Base-by-base conservation (phyloP, 352 stramenopile species). In the Aphanomyces cochlioides region DNA sequence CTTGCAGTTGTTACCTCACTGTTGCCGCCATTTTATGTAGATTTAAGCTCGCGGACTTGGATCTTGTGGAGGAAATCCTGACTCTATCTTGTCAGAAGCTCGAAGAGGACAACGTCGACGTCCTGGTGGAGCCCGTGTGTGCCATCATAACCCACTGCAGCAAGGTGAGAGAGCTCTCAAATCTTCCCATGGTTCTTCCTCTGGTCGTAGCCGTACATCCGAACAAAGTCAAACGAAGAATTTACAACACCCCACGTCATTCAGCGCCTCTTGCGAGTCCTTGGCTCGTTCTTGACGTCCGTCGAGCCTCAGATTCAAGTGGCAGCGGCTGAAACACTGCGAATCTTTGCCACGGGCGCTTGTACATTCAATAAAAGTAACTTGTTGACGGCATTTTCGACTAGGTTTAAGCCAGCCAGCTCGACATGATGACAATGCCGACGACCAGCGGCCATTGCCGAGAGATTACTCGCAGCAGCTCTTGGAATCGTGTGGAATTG, bases 191-290 rank as follows among this genome's bases (percentile, higher is more conserved):
- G 12, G 41, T n/a, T 28, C 5, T n/a, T 47, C 7, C n/a, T 48
- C 19, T 74, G 17, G 37, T 8, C 50, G 10, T 68, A 93, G 87
- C 81, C 85, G 1, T 92, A 92, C 59, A 54, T 90, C 13, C 79
- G 87, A 1, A 77, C 81, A 41, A 92, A 90, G 56, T 77, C 83
- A 0, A 94, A 94, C 64, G 87, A 94, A 71, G 85, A 94, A 66
- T 81, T 92, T 56, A 81, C 77, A 43, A 84, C 88, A 41, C 77
- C 85, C 8, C 72, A 63, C 40, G 64, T 92, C 34, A 64, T 93
- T 21, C 75, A 82, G 15, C 67, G 41, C 4, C 66, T 91, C 13
- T 56, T 91, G 0, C 77, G 75, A 6, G 85, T 79, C 5, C 77
- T 94, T 5, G 83, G 75, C 1, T 74, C 88, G 19, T 68, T 94